phyloP scores from a whole-genome alignment of 2,329 filamentous ascomycete genomes.

The Paramyrothecium roridum region DNA sequence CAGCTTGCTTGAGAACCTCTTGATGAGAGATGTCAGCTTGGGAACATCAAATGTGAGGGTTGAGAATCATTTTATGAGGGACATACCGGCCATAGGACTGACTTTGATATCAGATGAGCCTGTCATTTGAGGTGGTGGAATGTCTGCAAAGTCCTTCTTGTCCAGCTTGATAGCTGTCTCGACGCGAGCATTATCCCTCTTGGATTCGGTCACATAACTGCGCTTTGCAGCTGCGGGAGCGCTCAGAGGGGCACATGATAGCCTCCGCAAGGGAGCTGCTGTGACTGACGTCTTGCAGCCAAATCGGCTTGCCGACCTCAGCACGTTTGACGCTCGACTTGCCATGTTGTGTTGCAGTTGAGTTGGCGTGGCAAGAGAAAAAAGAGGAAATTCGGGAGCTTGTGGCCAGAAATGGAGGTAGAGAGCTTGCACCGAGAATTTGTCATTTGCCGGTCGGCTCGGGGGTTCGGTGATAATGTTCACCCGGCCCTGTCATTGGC shows the following conservation, averaged over 20 bases:
- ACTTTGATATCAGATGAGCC: conserved; percentile 53
- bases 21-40: conserved; percentile 3
- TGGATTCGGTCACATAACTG: conserved; percentile 81
- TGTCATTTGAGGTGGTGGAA: conserved; percentile 30
- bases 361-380: conserved; percentile 12
- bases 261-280: conserved; percentile 23
- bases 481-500: conserved; percentile 26
- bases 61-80: not conserved
- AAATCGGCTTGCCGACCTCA: conserved; percentile 71
- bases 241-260: conserved; percentile 24
- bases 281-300: conserved; percentile 38
- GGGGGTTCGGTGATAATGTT: conserved; percentile 31
- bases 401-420: conserved; percentile 16
- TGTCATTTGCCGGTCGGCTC: conserved; percentile 31
- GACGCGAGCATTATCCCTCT: conserved; percentile 76
- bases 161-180: conserved; percentile 85
- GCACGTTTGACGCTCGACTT: conserved; percentile 62
- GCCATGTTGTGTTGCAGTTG: conserved; percentile 46
- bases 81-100: conserved; percentile 67
- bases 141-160: conserved; percentile 73
- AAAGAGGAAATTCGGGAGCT: conserved; percentile 14
- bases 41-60: not conserved
- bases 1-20: conserved; percentile 87
- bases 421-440: conserved; percentile 21
- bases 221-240: conserved; percentile 38